phyloP scores from a whole-genome alignment of 1,284 basidiomycete species.

The Meripilus lineatus region DNA sequence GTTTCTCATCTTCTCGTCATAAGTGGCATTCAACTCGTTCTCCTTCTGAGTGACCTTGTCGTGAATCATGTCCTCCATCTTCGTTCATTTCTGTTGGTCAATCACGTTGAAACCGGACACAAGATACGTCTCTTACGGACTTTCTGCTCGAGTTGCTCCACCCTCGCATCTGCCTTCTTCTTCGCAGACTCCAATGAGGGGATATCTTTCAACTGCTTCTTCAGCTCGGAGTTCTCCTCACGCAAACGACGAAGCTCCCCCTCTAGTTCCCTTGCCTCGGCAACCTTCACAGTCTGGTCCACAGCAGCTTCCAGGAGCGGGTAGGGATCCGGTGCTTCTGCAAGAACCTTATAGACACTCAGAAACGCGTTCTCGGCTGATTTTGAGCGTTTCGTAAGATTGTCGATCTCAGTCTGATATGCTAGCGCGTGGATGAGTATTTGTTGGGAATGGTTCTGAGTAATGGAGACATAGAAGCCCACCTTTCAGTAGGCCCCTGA shows the following conservation, averaged over 20 bases:
- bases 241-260: slow-evolving; percentile 64
- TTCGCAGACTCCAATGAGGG: slow-evolving; percentile 66
- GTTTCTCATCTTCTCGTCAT: slow-evolving; percentile 92
- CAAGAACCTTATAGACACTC: slow-evolving; percentile 89
- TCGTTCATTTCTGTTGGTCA: slow-evolving; percentile 2
- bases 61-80: slow-evolving; percentile 90
- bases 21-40: slow-evolving; percentile 92
- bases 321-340: slow-evolving; percentile 94
- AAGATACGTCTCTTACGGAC: too few species aligned
- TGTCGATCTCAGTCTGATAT: slow-evolving; percentile 96
- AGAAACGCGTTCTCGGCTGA: slow-evolving; percentile 91
- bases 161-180: slow-evolving; percentile 69
- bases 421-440: slow-evolving; percentile 39
- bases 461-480: background rate
- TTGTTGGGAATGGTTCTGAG: background rate
- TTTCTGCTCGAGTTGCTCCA: slow-evolving; percentile 81
- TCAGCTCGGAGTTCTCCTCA: slow-evolving; percentile 78
- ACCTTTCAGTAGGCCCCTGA: slow-evolving; percentile 89
- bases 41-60: slow-evolving; percentile 88
- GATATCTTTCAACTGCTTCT: slow-evolving; percentile 63
- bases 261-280: slow-evolving; percentile 75
- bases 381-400: slow-evolving; percentile 88
- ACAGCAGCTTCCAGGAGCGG: slow-evolving; percentile 92
- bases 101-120: slow-evolving; percentile 1
- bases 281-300: slow-evolving; percentile 85